Evolutionary conservation across 495 filamentous ascomycete genomes (phyloP).

Genomic region (Penicillium crystallinum): DNA sequence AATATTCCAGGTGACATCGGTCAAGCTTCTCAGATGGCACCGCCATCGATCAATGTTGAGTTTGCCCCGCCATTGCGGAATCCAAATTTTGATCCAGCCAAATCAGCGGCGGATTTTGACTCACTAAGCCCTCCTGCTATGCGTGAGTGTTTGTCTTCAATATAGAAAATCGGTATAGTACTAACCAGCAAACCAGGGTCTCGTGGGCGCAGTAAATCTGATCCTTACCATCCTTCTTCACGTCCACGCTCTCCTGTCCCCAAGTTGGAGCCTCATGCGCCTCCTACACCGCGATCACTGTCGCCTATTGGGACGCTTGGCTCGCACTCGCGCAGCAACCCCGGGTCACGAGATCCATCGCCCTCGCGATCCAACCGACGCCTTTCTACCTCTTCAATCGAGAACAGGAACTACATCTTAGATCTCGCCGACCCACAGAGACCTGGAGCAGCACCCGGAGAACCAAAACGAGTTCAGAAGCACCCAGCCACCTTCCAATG

Average conservation of each 20-base stretch:
- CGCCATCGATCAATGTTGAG: slow-evolving; percentile 89
- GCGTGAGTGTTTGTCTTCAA: slow-evolving; percentile 55
- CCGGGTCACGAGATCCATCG: slow-evolving; percentile 52
- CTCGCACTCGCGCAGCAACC: slow-evolving; percentile 36
- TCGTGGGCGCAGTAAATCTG: slow-evolving; percentile 62
- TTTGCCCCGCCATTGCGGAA: slow-evolving; percentile 81
- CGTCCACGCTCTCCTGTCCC: slow-evolving; percentile 42
- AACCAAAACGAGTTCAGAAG: slow-evolving; percentile 79
- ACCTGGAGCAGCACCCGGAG: slow-evolving; percentile 57
- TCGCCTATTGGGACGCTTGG: slow-evolving; percentile 54
- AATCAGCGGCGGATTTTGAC: slow-evolving; percentile 59
- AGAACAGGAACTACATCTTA: slow-evolving; percentile 86
- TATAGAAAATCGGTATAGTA: slow-evolving; percentile 2
- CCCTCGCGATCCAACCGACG: slow-evolving; percentile 61
- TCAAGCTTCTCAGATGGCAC: slow-evolving; percentile 69
- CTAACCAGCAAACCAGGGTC: slow-evolving; percentile 43
- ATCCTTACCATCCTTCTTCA: slow-evolving; percentile 55
- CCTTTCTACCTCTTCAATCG: slow-evolving; percentile 81
- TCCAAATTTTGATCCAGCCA: slow-evolving; percentile 65
- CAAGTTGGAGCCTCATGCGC: slow-evolving; percentile 42
- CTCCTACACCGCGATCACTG: slow-evolving; percentile 55
- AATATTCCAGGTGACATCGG: slow-evolving; percentile 51
- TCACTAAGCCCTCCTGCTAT: slow-evolving; percentile 81
- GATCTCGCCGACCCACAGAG: slow-evolving; percentile 85
- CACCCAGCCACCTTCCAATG: slow-evolving; percentile 93